phyloP scores from a whole-genome alignment of 176 grass and related monocot genomes.

The Aegilops sharonensis region DNA sequence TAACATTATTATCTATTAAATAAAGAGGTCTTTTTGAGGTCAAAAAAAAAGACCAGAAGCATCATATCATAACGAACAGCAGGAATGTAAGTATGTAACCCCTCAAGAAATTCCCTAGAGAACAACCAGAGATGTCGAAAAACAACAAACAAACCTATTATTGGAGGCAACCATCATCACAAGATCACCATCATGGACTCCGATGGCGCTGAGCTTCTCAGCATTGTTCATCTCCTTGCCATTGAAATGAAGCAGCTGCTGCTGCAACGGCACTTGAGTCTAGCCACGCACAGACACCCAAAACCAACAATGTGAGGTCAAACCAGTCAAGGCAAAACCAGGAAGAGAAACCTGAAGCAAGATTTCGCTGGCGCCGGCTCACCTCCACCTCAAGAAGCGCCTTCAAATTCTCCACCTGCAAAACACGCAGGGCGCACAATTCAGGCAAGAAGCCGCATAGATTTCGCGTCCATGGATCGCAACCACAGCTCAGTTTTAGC shows the following conservation, averaged over 20 bases:
- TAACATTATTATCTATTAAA: too few relatives aligned
- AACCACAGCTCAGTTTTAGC: not conserved
- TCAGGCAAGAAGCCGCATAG: not conserved
- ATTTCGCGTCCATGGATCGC: not conserved
- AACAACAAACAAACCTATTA: slow-evolving; percentile 35
- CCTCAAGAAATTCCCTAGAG: not conserved
- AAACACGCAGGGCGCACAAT: not conserved
- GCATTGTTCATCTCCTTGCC: slow-evolving; percentile 87
- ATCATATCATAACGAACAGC: not conserved
- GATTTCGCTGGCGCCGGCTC: not conserved
- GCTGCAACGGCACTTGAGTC: slow-evolving; percentile 59
- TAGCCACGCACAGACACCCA: slow-evolving; percentile 33
- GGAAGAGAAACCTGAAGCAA: not conserved
- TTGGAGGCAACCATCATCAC: slow-evolving; percentile 61
- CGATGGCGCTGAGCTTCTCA: slow-evolving; percentile 56
- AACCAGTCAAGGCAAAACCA: not conserved
- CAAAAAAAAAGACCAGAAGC: not conserved
- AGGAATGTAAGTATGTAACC: not conserved
- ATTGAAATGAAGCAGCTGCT: slow-evolving; percentile 83
- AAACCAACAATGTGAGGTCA: slow-evolving; percentile 44
- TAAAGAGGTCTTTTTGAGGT: too few relatives aligned
- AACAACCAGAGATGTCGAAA: not conserved
- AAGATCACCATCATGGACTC: slow-evolving; percentile 77
- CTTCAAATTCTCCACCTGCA: slow-evolving; percentile 97
- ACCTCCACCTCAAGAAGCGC: slow-evolving; percentile 98